Evolutionary conservation across 2,329 filamentous ascomycete species (phyloP).

Genomic region (Chaetomiaceae sp.): DNA sequence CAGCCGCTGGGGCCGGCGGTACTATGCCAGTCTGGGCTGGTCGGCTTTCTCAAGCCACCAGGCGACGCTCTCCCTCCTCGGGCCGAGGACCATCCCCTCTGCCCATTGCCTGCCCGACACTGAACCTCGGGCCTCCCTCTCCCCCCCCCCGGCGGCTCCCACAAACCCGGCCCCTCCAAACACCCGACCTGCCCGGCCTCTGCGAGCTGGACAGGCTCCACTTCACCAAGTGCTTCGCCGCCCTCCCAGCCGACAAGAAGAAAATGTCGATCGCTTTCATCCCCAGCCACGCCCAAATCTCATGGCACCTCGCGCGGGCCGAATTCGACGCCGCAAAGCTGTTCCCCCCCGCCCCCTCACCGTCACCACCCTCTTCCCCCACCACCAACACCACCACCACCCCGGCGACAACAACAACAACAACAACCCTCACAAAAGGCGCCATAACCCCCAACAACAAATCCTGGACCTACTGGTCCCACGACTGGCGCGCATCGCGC

Average conservation of each 20-base stretch:
- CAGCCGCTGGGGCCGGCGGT: constrained; percentile 31
- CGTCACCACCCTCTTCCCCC: not conserved
- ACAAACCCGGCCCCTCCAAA: constrained; percentile 24
- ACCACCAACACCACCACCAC: not conserved
- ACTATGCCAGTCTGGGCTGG: constrained; percentile 35
- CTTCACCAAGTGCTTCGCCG: constrained; percentile 25
- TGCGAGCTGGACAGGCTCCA: constrained; percentile 28
- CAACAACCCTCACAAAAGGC: constrained; percentile 5
- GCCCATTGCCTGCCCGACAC: not conserved
- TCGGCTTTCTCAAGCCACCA: constrained; percentile 30
- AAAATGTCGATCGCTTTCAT: constrained; percentile 33
- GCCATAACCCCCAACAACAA: constrained; percentile 27
- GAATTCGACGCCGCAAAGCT: constrained; percentile 27
- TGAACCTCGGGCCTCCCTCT: too few species aligned
- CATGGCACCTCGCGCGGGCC: constrained; percentile 33
- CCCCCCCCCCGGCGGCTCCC: too few species aligned
- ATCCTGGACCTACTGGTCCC: constrained; percentile 35
- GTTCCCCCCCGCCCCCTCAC: constrained; percentile 2
- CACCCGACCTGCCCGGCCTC: constrained; percentile 24
- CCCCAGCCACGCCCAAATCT: constrained; percentile 28
- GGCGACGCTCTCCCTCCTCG: constrained; percentile 30
- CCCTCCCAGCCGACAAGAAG: constrained; percentile 24
- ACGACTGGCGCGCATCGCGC: constrained; percentile 31
- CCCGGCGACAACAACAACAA: too few species aligned
- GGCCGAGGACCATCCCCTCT: not conserved